Conservation (phyloP, 2,329 filamentous ascomycete species). For the Sarocladium strictum region DNA sequence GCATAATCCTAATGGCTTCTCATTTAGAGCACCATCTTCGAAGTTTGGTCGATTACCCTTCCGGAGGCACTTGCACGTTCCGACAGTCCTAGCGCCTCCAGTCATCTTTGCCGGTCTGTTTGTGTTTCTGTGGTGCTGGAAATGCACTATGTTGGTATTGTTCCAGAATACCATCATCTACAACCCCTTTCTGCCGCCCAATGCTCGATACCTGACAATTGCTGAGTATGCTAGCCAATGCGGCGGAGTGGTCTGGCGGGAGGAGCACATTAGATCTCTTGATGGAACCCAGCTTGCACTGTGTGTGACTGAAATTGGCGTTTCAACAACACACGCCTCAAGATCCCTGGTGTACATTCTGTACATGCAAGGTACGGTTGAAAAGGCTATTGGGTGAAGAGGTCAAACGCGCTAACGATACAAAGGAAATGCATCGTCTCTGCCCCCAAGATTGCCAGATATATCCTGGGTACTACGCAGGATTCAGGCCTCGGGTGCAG, state of each 20-base stretch:
- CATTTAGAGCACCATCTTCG: neutral
- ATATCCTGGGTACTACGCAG: conserved; percentile 46
- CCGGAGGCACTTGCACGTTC: conserved; percentile 17
- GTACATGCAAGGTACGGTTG: conserved; percentile 47
- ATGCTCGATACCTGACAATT: conserved; percentile 61
- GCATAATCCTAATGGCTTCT: neutral
- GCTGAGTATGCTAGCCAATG: conserved; percentile 56
- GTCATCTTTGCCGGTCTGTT: conserved; percentile 60
- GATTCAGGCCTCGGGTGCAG: conserved; percentile 32
- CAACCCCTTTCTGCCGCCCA: conserved; percentile 69
- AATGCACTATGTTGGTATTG: conserved; percentile 67
- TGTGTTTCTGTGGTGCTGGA: conserved; percentile 57
- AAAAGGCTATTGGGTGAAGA: too few relatives aligned
- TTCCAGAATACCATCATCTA: conserved; percentile 82
- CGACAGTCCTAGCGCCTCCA: conserved; percentile 54
- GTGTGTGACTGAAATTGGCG: conserved; percentile 41
- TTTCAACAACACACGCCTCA: conserved; percentile 11
- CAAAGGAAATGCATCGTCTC: conserved; percentile 53
- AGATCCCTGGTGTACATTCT: conserved; percentile 43
- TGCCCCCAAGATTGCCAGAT: conserved; percentile 51
- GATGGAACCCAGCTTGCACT: conserved; percentile 63
- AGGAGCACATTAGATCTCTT: conserved; percentile 50
- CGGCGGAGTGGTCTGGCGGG: conserved; percentile 59
- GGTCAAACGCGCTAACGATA: conserved; percentile 14
- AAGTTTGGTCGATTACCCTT: neutral